These are phyloP conservation scores for Linanthus parryae DNA, from an alignment of 148 eudicot genomes.

Conservation along the genomic window DNA sequence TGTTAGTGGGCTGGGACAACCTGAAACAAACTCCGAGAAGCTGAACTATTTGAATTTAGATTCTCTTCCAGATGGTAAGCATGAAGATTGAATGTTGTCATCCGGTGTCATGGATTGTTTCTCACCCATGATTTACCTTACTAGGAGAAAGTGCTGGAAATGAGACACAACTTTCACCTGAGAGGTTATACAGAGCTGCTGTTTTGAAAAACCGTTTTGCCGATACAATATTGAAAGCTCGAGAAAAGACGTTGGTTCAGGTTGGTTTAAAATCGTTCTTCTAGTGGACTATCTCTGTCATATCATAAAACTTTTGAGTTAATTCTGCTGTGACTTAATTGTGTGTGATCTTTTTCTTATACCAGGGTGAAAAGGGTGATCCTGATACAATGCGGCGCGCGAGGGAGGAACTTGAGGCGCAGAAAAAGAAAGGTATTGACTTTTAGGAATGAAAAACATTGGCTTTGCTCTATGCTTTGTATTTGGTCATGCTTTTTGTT, in stretches of 20 bases:
- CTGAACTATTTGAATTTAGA: slow-evolving; percentile 28
- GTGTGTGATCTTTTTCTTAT: slow-evolving; percentile 1
- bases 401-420: slow-evolving; percentile 62
- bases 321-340: too few species aligned
- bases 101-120: slow-evolving; percentile 3
- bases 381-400: slow-evolving; percentile 65
- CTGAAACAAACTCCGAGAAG: slow-evolving; percentile 28
- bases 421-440: slow-evolving; percentile 43
- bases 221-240: slow-evolving; percentile 72
- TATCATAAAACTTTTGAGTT: too few species aligned
- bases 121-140: slow-evolving; percentile 6
- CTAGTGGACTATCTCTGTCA: not conserved
- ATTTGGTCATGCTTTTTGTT: too few species aligned
- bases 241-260: slow-evolving; percentile 53
- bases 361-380: slow-evolving; percentile 59
- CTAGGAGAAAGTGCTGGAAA: slow-evolving; percentile 44
- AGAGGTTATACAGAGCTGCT: slow-evolving; percentile 60
- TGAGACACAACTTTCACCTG: slow-evolving; percentile 56
- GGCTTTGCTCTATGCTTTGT: too few species aligned
- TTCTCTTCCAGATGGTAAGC: slow-evolving; percentile 39
- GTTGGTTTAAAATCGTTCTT: slow-evolving; percentile 19
- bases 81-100: slow-evolving; percentile 2
- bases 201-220: slow-evolving; percentile 53
- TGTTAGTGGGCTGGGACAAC: slow-evolving; percentile 34
- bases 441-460: too few species aligned